phyloP scores from a whole-genome alignment of 495 filamentous ascomycete species.

The Schizothecium vesticola region DNA sequence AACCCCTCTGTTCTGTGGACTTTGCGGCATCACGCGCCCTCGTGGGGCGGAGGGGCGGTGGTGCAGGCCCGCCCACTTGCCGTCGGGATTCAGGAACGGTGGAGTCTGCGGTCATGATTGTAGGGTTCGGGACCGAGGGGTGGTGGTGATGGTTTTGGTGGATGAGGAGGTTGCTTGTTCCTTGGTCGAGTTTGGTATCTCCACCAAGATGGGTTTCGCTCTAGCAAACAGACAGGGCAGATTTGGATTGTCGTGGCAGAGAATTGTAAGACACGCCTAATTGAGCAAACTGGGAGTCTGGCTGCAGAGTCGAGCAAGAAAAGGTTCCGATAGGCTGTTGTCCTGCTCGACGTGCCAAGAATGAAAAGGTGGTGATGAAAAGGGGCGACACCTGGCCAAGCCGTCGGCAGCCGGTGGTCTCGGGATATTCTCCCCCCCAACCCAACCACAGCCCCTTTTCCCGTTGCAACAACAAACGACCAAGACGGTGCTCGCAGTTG shows the following conservation, averaged over 20 bases:
- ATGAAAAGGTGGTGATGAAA: background rate
- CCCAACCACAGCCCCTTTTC: background rate
- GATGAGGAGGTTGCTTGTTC: too few relatives aligned
- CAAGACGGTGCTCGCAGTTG: background rate
- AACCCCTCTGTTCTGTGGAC: background rate
- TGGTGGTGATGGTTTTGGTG: background rate
- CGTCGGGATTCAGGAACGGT: background rate
- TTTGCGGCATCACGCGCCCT: background rate
- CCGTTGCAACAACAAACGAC: background rate
- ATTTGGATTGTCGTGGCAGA: too few relatives aligned
- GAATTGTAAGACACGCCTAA: too few relatives aligned
- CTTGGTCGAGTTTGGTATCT: too few relatives aligned
- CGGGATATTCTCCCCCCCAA: background rate
- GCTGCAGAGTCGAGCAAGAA: too few relatives aligned
- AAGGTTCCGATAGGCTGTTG: too few relatives aligned
- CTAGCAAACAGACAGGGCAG: too few relatives aligned
- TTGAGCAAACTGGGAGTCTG: too few relatives aligned
- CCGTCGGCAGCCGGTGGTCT: background rate
- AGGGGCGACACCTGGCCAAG: background rate
- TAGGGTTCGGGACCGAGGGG: background rate
- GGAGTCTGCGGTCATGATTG: background rate
- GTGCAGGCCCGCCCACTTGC: background rate
- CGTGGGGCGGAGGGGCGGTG: background rate
- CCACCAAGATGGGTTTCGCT: too few relatives aligned
- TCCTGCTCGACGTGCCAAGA: too few relatives aligned